Percentiles rank a stretch among this genome's conserved stretches.
Conservation (phyloP, 2,329 filamentous ascomycete species). For the Didymella lethalis region DNA sequence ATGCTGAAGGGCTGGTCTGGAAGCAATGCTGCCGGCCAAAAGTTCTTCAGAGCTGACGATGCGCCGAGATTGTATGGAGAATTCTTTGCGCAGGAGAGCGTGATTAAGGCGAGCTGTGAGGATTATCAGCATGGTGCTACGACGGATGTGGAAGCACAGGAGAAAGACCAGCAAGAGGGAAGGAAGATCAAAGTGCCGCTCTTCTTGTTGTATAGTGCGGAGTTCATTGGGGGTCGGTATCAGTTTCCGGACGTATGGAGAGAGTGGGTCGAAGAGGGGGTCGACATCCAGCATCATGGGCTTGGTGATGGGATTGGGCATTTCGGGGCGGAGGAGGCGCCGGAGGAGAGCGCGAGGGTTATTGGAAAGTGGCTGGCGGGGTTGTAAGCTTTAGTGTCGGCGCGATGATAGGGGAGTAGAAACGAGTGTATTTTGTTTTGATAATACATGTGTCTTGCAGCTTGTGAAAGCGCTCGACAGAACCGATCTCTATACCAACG, state of each 20-base stretch:
- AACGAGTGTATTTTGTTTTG: background rate
- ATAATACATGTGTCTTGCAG: slow-evolving; percentile 1
- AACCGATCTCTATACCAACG: background rate
- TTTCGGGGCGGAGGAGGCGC: slow-evolving; percentile 64
- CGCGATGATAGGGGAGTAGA: background rate
- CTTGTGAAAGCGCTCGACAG: slow-evolving; percentile 2
- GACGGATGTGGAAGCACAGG: slow-evolving; percentile 61
- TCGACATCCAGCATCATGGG: slow-evolving; percentile 61
- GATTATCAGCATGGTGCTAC: slow-evolving; percentile 64
- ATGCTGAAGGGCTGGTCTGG: slow-evolving; percentile 51
- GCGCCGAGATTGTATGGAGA: slow-evolving; percentile 55
- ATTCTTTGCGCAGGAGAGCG: slow-evolving; percentile 52
- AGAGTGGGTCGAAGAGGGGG: slow-evolving; percentile 53
- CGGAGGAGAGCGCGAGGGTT: slow-evolving; percentile 56
- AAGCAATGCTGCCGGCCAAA: slow-evolving; percentile 20
- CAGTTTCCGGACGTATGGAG: slow-evolving; percentile 62
- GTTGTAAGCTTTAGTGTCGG: background rate
- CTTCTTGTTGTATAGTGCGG: slow-evolving; percentile 60
- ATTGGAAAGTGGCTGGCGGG: slow-evolving; percentile 45
- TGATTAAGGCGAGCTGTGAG: slow-evolving; percentile 61
- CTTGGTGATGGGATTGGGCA: slow-evolving; percentile 61
- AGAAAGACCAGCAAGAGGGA: slow-evolving; percentile 55
- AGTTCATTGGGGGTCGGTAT: slow-evolving; percentile 60
- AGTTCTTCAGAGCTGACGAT: slow-evolving; percentile 30
- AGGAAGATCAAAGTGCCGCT: slow-evolving; percentile 58